Evolutionary conservation across 345 rosid species (phyloP).

Genomic region (Gossypium bickii): DNA sequence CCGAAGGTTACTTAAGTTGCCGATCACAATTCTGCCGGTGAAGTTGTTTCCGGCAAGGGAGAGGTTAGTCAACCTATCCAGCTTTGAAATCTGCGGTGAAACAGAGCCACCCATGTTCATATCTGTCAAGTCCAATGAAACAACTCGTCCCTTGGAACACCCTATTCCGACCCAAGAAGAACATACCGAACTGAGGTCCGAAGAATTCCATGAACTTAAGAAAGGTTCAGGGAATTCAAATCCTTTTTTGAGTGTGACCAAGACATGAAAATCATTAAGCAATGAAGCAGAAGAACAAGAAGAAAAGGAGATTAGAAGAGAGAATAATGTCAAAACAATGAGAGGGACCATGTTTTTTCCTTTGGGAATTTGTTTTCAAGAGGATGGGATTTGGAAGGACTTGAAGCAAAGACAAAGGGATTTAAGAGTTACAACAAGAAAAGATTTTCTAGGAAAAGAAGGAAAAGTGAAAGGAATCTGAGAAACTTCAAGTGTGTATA

Average conservation of each 20-base stretch:
- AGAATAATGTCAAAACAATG: conserved; percentile 39
- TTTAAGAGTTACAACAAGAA: conserved; percentile 25
- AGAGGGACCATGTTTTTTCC: conserved; percentile 43
- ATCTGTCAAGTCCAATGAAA: conserved; percentile 49
- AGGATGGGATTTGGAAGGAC: conserved; percentile 33
- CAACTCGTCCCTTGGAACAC: conserved; percentile 45
- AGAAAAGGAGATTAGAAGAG: conserved; percentile 28
- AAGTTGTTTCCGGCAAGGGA: conserved; percentile 61
- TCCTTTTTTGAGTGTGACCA: conserved; percentile 43
- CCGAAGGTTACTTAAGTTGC: conserved; percentile 36
- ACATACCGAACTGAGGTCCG: conserved; percentile 48
- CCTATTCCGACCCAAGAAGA: conserved; percentile 57
- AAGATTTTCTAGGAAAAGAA: conserved; percentile 31
- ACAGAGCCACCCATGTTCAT: conserved; percentile 46
- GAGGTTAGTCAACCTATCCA: conserved; percentile 42
- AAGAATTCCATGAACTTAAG: conserved; percentile 45
- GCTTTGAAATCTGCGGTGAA: conserved; percentile 36
- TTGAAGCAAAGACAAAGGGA: conserved; percentile 33
- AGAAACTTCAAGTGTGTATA: conserved; percentile 37
- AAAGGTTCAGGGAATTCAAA: conserved; percentile 46
- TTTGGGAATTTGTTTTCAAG: conserved; percentile 18
- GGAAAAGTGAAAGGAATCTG: conserved; percentile 48
- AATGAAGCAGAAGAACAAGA: conserved; percentile 33
- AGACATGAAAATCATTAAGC: conserved; percentile 39
- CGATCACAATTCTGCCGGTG: conserved; percentile 36